phyloP scores from a whole-genome alignment of 2,329 filamentous ascomycete genomes.

The Chrysoporthe cubensis region DNA sequence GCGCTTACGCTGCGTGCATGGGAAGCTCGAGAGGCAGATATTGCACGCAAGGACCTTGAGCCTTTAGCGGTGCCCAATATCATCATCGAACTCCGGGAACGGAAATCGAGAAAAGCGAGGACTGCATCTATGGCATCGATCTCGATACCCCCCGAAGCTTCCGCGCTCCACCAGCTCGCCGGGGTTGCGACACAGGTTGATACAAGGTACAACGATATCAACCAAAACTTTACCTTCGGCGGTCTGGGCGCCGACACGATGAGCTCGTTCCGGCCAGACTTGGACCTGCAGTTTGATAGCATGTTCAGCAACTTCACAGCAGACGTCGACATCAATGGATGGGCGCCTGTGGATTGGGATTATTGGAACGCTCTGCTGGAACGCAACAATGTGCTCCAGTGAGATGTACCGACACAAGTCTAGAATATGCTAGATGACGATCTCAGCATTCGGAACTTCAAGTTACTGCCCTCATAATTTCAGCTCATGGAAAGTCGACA shows the following conservation, averaged over 20 bases:
- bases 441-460: not conserved
- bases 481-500: not conserved
- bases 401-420: not conserved
- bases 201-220: slow-evolving; percentile 16
- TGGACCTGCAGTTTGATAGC: slow-evolving; percentile 26
- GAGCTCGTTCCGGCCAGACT: slow-evolving; percentile 14
- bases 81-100: slow-evolving; percentile 23
- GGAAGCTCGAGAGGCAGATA: slow-evolving; percentile 31
- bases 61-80: slow-evolving; percentile 17
- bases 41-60: slow-evolving; percentile 18
- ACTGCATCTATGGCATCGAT: slow-evolving; percentile 11
- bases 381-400: slow-evolving; percentile 27
- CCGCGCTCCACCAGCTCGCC: slow-evolving; percentile 26
- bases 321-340: slow-evolving; percentile 24
- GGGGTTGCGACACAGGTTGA: slow-evolving; percentile 28
- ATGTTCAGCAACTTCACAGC: slow-evolving; percentile 26
- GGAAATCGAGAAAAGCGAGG: slow-evolving; percentile 23
- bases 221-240: slow-evolving; percentile 3
- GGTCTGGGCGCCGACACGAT: not conserved
- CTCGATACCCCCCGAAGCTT: slow-evolving; percentile 17
- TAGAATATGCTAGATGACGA: not conserved
- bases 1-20: slow-evolving; percentile 32
- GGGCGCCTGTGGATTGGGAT: slow-evolving; percentile 27
- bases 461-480: not conserved
- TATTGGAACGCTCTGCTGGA: slow-evolving; percentile 29